Evolutionary conservation across 768 basidiomycete species (phyloP), one percentile per base, ranked within the genome.

Genomic region (Dentipellis fragilis): DNA sequence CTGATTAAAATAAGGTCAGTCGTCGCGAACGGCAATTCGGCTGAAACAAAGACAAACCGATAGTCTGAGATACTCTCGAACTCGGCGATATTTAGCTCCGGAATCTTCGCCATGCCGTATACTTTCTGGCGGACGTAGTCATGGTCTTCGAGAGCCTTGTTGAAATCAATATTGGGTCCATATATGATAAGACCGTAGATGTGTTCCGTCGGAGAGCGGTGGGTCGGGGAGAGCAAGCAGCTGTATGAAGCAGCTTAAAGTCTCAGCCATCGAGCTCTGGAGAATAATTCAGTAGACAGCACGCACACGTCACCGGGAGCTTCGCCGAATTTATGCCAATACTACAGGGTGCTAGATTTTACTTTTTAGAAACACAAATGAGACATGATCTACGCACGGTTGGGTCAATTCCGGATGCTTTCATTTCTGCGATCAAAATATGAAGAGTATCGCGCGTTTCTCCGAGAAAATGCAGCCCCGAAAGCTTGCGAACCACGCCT

Each of bases 401-500:
- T 11, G 12, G 29, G n/a, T 52, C 51, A 14, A 52, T n/a, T 12
- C 51, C 51, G 29, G 12, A n/a, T 11, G 40, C 35, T 11, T 42
- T 23, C 10, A 52, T 14, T 19, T 57, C 56, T 3, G 21, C 56
- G 38, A 53, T 2, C 19, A 53, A 17, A 10, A 52, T 3, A 11
- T 34, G 14, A 14, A 12, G 16, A 14, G 4, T 22, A 3, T 57
- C 39, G 14, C 40, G n/a, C 10, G 56, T 21, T 29, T 42, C 56
- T 14, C 51, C 56, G 9, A 35, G 12, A 23, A 57, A 57, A 12
- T 19, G 21, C 11, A 53, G n/a, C n/a, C 17, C 29, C 7, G 47
- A 16, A 10, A 19, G 40, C 51, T 57, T 57, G 11, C 56, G 23
- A 11, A 53, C 45, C 9, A 39, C 16, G 9, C 55, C 49, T 56